Base-by-base conservation (phyloP, 305 asterid species). In the Stenogyne calaminthoides region DNA sequence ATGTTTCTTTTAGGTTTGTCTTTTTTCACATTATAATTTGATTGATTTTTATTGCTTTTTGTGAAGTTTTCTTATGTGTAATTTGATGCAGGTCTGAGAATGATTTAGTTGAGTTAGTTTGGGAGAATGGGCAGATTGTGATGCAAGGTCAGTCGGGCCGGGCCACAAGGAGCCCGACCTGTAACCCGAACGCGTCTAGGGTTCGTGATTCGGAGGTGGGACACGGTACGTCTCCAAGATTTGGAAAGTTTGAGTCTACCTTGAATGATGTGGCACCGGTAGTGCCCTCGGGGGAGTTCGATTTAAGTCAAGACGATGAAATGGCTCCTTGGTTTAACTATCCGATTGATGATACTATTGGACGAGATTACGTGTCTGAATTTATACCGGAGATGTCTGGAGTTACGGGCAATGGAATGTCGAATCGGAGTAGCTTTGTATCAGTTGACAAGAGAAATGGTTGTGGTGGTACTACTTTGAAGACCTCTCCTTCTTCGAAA, bases 101-200 rank as follows among this genome's bases (percentile, higher is more conserved):
- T 69, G 96, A 82, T 1, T 72, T 89, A 63, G 84, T 87, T 73
- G 98, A 95, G 85, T 84, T 95, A n/a, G 88, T 90, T 11, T 92
- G 95, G 91, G 89, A 90, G 66, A 90, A 92, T 79, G 99, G 98
- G 58, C 96, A 86, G 82, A 67, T 92, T 72, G 60, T 78, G 84
- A 83, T 83, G 87, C 97, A 90, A 79, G 91, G 95, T 7, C 98
- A 86, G 59, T 80, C 93, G 19, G 80, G 81, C 74, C 82, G 87
- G 70, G 72, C 57, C 56, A 67, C 85, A 37, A 80, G 75, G 72
- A 85, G 60, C 73, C 85, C 82, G 72, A 11, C 25, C 56, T 16
- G 63, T 72, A 76, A 71, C 7, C 76, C 74, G 3, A 77, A 78
- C 54, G 11, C 74, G 7, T 62, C 77, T 44, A 78, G 70, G 65